Base-by-base conservation (phyloP, 331 rosid species). In the Malus hybrid region DNA sequence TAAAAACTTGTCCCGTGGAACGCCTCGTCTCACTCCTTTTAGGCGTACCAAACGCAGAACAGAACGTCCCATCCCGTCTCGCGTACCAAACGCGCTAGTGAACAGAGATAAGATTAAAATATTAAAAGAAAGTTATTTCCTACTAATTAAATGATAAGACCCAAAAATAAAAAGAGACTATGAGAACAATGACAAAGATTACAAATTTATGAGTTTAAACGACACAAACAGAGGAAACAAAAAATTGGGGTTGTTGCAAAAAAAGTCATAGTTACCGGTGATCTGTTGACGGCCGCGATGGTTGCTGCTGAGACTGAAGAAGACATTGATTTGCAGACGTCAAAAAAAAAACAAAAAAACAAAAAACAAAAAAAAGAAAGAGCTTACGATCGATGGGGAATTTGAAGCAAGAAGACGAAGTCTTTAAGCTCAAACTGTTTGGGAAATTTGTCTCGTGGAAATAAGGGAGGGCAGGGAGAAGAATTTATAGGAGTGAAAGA, bases 301-400 rank as follows among this genome's bases (percentile, higher is more conserved):
- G 87, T 82, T 24, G 87, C 74, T 63, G 94, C 74, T 59, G 94
- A 62, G 69, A 90, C 73, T 27, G 95, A 86, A 76, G 87, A 52
- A 32, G 96, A 90, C 98, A 93, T 87, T 63, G 73, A 71, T 14
- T 46, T 48, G n/a, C 18, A 32, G 32, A 39, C 1, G 46, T 39
- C 4, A 39, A 3, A 39, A 39, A 10, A 39, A 39, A 8, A 39
- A 9, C 8, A 39, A 34, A 34, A 34, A 7, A 34, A 6, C 2
- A 28, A 28, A 2, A 28, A 28, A 2, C 2, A 28, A 0, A 6
- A 34, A 1, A 34, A 2, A 2, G 7, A 39, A 39, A 10, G 13
- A 39, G 13, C 46, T 0, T 39, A 10, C 4, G 46, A 39, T 39
- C 20, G 62, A 36, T 54, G 60, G 55, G 34, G 70, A 19, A 15